Conservation (phyloP, 2,329 filamentous ascomycete species). For the Aspergillus fructus region DNA sequence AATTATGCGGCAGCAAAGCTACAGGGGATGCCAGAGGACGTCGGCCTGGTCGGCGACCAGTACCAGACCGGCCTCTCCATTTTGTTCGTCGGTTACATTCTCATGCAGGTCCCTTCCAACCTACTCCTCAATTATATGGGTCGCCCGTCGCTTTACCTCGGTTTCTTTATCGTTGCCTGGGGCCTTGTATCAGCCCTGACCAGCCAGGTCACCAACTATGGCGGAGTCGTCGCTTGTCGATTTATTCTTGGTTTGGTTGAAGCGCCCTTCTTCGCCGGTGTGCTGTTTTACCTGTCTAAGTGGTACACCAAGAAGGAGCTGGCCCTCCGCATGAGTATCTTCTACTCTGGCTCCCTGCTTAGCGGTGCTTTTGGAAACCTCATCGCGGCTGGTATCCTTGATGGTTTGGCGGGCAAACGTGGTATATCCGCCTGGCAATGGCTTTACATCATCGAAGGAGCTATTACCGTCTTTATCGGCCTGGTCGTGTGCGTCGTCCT, state of each 20-base stretch:
- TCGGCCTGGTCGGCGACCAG: slow-evolving; percentile 33
- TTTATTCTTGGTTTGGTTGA: slow-evolving; percentile 49
- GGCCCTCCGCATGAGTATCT: slow-evolving; percentile 51
- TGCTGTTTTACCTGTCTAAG: slow-evolving; percentile 49
- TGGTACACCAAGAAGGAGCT: slow-evolving; percentile 57
- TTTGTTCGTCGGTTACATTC: slow-evolving; percentile 47
- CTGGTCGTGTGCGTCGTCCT: slow-evolving; percentile 33
- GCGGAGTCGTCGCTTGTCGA: slow-evolving; percentile 45
- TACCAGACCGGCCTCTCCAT: slow-evolving; percentile 46
- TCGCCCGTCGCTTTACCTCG: slow-evolving; percentile 44
- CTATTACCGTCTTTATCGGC: slow-evolving; percentile 36
- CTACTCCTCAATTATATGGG: slow-evolving; percentile 44
- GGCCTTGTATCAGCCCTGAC: slow-evolving; percentile 47
- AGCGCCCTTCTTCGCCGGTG: slow-evolving; percentile 48
- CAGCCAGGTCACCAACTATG: slow-evolving; percentile 43
- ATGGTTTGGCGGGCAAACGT: slow-evolving; percentile 35
- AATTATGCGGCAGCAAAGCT: slow-evolving; percentile 48
- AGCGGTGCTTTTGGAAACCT: slow-evolving; percentile 55
- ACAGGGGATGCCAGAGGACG: slow-evolving; percentile 42
- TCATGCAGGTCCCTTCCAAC: slow-evolving; percentile 50
- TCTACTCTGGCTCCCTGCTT: slow-evolving; percentile 53
- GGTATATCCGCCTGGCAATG: slow-evolving; percentile 42
- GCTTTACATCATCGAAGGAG: slow-evolving; percentile 43
- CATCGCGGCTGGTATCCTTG: slow-evolving; percentile 53
- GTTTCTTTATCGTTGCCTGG: slow-evolving; percentile 47